phyloP scores from a whole-genome alignment of 2,329 filamentous ascomycete genomes.

The Fusarium euwallaceae region DNA sequence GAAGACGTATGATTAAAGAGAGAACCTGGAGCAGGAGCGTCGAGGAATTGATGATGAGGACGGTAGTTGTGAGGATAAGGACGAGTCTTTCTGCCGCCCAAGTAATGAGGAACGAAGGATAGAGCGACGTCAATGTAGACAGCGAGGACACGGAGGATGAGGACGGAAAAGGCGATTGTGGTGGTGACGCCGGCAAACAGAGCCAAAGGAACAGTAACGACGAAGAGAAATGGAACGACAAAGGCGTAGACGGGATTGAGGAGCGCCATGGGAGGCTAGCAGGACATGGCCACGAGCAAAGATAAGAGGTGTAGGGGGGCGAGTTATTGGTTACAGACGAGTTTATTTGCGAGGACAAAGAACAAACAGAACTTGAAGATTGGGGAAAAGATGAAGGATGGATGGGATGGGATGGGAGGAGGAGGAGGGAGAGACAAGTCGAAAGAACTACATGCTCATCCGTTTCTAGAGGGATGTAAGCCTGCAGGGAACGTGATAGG shows the following conservation, averaged over 20 bases:
- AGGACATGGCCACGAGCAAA: conserved; percentile 38
- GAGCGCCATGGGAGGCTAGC: conserved; percentile 59
- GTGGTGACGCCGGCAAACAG: conserved; percentile 75
- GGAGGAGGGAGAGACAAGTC: background rate
- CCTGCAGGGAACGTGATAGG: background rate
- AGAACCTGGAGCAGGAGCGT: conserved; percentile 12
- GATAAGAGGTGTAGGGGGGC: conserved; percentile 12
- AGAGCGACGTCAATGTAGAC: conserved; percentile 74
- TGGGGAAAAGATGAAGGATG: background rate
- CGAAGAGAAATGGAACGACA: conserved; percentile 71
- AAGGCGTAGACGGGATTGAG: conserved; percentile 68
- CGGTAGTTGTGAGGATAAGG: conserved; percentile 40
- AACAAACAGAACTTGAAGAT: conserved; percentile 7
- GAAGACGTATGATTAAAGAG: conserved; percentile 16
- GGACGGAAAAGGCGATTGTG: conserved; percentile 70
- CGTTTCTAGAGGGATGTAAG: background rate
- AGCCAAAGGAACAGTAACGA: conserved; percentile 73
- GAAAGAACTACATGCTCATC: background rate
- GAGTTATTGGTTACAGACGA: background rate
- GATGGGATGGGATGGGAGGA: background rate
- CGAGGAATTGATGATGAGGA: conserved; percentile 28
- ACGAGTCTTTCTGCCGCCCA: conserved; percentile 58
- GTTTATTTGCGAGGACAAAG: conserved; percentile 1
- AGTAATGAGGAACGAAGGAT: conserved; percentile 68
- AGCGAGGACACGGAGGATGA: conserved; percentile 70